These are phyloP conservation scores for Pseudocercospora ulei DNA, from an alignment of 2,329 filamentous ascomycete species.

Conservation along the genomic window DNA sequence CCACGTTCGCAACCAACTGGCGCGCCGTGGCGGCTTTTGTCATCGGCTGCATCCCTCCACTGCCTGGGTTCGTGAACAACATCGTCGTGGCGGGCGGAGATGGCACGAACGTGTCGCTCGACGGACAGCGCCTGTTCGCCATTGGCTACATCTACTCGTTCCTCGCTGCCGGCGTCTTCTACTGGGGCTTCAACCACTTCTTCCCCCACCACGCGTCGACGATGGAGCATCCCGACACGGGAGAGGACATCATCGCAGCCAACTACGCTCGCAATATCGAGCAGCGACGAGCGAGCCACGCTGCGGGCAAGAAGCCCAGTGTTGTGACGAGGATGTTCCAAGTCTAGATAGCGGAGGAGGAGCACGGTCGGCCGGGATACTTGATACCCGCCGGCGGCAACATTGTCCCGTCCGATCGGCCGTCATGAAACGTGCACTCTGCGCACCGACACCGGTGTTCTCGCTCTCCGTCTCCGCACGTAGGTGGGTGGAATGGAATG, in stretches of 20 bases:
- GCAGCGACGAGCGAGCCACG: slow-evolving; percentile 20
- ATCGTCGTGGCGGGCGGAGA: slow-evolving; percentile 34
- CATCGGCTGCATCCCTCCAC: slow-evolving; percentile 47
- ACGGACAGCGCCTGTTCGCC: slow-evolving; percentile 44
- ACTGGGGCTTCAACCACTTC: slow-evolving; percentile 32
- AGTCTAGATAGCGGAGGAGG: slow-evolving; percentile 23
- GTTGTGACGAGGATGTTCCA: slow-evolving; percentile 22
- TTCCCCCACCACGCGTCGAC: slow-evolving; percentile 65
- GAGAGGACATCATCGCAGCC: slow-evolving; percentile 47
- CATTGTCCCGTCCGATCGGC: no score
- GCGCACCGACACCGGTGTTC: no score
- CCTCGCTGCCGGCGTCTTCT: slow-evolving; percentile 32
- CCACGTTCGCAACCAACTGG: slow-evolving; percentile 47
- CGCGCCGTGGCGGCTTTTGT: slow-evolving; percentile 49
- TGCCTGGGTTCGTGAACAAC: slow-evolving; percentile 47
- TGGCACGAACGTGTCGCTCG: slow-evolving; percentile 36
- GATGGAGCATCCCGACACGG: slow-evolving; percentile 64
- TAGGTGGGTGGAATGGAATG: no score
- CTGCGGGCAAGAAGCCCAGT: slow-evolving; percentile 21
- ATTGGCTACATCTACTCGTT: slow-evolving; percentile 37
- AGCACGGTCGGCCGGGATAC: no score
- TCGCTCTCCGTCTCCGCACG: no score
- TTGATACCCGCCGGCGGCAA: slow-evolving; percentile 1
- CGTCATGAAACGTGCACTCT: no score
- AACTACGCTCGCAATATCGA: slow-evolving; percentile 31